These are phyloP conservation scores for Mycoemilia scoparia DNA, from an alignment of 192 early-diverging fungal species.

Conservation along the genomic window DNA sequence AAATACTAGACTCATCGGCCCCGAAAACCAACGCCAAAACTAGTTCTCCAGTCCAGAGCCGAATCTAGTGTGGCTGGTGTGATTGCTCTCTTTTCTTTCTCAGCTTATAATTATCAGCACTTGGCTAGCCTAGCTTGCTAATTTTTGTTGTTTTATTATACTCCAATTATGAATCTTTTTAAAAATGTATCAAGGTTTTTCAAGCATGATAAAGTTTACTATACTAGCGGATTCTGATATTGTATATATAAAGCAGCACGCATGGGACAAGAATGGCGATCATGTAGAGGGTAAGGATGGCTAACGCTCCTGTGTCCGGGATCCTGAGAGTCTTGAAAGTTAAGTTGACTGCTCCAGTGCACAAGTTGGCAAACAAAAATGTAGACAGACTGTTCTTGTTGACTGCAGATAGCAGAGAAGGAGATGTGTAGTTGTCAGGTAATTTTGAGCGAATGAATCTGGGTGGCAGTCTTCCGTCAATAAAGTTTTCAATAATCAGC, in stretches of 20 bases:
- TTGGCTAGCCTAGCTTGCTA: too few species aligned
- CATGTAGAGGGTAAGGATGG: constrained; percentile 36
- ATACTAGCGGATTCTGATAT: constrained; percentile 12
- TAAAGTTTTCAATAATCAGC: constrained; percentile 38
- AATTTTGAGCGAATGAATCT: constrained; percentile 16
- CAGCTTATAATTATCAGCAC: too few species aligned
- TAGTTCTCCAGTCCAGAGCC: too few species aligned
- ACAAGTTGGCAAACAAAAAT: constrained; percentile 76
- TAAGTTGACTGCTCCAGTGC: constrained; percentile 77
- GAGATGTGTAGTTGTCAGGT: constrained; percentile 26
- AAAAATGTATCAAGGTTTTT: too few species aligned
- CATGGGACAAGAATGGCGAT: constrained; percentile 25
- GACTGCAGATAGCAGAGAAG: constrained; percentile 42
- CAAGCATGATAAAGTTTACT: too few species aligned
- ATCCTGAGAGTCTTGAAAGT: constrained; percentile 55
- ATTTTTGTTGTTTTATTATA: too few species aligned
- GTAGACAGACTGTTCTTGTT: constrained; percentile 66
- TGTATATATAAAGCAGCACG: constrained; percentile 7
- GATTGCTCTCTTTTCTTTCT: too few species aligned
- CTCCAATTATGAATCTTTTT: too few species aligned
- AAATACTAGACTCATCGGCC: too few species aligned
- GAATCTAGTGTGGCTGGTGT: too few species aligned
- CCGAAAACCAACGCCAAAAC: too few species aligned
- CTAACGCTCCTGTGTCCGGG: constrained; percentile 15
- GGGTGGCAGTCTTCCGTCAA: constrained; percentile 29